Evolutionary conservation across 31 red algal genomes (phyloP), one percentile per base, ranked within the genome.

Genomic region (Porphyra umbilicalis): DNA sequence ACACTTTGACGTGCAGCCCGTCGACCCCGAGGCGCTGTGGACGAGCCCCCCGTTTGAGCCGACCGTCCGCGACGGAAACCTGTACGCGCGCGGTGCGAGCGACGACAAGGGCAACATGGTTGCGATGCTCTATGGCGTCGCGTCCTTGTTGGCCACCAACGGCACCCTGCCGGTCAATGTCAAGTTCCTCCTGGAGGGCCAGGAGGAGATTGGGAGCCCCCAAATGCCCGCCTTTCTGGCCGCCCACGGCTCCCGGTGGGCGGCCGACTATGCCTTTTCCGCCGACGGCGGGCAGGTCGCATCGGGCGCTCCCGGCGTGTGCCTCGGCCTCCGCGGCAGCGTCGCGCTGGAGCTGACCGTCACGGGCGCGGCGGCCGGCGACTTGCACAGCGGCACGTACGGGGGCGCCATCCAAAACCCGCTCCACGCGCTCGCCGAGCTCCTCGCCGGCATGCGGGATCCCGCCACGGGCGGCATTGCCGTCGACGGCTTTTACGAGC

Each of bases 1-100:
- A 20, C 95, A 97, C 77, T 97, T 86, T 77, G 95, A 97, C 79
- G 95, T 97, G 35, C 95, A 97, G 82, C 95, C 95, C 18, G 95
- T 83, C 25, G 89, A 91, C 82, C 88, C 93, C 0, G 76, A 88
- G 35, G 89, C 92, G 35, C 76, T 92, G 39, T 98, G 95, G 95
- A 88, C 82, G 39, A 86, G 80, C 39, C 78, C 84, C 33, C 91
- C 95, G 20, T 98, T 98, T 77, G 88, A 92, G 36, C 95, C 95
- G 14, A 82, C 74, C 67, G 78, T 91, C 32, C 39, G 83, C 31
- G 81, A 94, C 84, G 92, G 83, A 10, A 88, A 90, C 2, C 35
- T 98, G 11, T 98, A 91, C 74, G 95, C 84, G 38, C 84, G 95
- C 36, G 95, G 95, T 20, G 87, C 89, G n/a, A 94, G 89, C 75